phyloP scores from a whole-genome alignment of 2,329 filamentous ascomycete genomes.

The Cryoendolithus antarcticus region DNA sequence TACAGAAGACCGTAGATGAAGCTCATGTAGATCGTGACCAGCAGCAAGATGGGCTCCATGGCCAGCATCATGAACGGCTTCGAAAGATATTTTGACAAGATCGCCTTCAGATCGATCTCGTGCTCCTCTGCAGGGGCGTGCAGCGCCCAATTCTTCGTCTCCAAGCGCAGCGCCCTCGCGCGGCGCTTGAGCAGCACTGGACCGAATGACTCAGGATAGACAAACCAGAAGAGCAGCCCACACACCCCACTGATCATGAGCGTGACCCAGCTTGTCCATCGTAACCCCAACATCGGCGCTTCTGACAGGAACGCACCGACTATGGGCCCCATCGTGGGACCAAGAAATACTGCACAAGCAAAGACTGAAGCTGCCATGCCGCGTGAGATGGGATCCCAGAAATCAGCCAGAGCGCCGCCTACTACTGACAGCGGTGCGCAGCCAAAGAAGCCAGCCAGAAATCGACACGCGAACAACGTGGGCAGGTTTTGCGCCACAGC shows the following conservation, averaged over 20 bases:
- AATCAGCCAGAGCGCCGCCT: conserved; percentile 13
- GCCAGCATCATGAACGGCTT: conserved; percentile 8
- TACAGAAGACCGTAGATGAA: conserved; percentile 36
- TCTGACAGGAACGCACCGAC: conserved; percentile 1
- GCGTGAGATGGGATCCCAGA: conserved; percentile 13
- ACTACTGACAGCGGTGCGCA: conserved; percentile 8
- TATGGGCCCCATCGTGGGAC: conserved; percentile 8
- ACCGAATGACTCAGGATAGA: conserved; percentile 40
- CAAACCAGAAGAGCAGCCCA: conserved; percentile 29
- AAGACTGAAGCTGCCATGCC: conserved; percentile 16
- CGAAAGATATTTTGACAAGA: conserved; percentile 30
- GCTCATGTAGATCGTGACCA: conserved; percentile 27
- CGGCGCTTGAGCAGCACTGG: conserved; percentile 34
- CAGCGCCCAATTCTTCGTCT: conserved; percentile 25
- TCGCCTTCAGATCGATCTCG: conserved; percentile 16
- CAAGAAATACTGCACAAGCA: conserved; percentile 16
- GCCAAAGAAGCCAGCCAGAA: conserved; percentile 23
- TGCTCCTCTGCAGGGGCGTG: conserved; percentile 5
- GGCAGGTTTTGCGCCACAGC: conserved; percentile 26
- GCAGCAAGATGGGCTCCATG: conserved; percentile 38
- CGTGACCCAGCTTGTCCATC: conserved; percentile 16
- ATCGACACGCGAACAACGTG: conserved; percentile 29
- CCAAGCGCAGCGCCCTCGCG: conserved; percentile 34
- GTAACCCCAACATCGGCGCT: conserved; percentile 12
- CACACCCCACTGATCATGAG: conserved; percentile 32